Conservation (phyloP, 768 basidiomycete species). For the Termitomyces eurrhizus region DNA sequence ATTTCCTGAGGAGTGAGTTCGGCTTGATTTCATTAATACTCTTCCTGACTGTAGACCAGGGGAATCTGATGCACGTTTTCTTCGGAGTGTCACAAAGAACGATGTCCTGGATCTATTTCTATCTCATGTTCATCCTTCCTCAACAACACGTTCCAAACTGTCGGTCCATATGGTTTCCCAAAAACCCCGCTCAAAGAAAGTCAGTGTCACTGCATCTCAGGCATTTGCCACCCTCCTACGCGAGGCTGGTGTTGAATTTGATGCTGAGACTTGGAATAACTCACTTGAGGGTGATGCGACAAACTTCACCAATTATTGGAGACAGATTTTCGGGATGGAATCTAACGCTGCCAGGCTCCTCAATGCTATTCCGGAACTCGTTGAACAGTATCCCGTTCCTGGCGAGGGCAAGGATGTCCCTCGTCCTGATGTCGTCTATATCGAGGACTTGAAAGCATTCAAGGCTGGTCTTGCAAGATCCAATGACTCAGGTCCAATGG, state of each 20-base stretch:
- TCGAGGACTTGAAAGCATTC: constrained; percentile 66
- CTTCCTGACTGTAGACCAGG: constrained; percentile 38
- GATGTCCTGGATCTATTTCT: constrained; percentile 74
- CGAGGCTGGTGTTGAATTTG: constrained; percentile 42
- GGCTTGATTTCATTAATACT: background rate
- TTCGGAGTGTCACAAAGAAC: constrained; percentile 64
- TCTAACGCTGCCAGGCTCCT: constrained; percentile 46
- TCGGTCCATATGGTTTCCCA: constrained; percentile 80
- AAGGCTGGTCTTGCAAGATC: constrained; percentile 54
- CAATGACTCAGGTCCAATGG: constrained; percentile 61
- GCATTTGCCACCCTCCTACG: constrained; percentile 57
- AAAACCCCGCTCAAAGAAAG: constrained; percentile 52
- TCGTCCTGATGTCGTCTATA: constrained; percentile 48
- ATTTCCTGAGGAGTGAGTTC: constrained; percentile 79
- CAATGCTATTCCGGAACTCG: constrained; percentile 50
- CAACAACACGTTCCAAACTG: constrained; percentile 70
- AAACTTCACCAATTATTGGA: constrained; percentile 68
- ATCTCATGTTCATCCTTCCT: constrained; percentile 64
- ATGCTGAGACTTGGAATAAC: constrained; percentile 48
- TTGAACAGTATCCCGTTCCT: constrained; percentile 51
- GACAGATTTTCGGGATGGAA: constrained; percentile 34
- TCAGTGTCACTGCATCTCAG: constrained; percentile 60
- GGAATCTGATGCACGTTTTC: constrained; percentile 62
- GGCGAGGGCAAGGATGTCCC: constrained; percentile 46
- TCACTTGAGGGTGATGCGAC: constrained; percentile 48